Conservation (phyloP, 2,329 filamentous ascomycete genomes). For the Cercospora sp. region DNA sequence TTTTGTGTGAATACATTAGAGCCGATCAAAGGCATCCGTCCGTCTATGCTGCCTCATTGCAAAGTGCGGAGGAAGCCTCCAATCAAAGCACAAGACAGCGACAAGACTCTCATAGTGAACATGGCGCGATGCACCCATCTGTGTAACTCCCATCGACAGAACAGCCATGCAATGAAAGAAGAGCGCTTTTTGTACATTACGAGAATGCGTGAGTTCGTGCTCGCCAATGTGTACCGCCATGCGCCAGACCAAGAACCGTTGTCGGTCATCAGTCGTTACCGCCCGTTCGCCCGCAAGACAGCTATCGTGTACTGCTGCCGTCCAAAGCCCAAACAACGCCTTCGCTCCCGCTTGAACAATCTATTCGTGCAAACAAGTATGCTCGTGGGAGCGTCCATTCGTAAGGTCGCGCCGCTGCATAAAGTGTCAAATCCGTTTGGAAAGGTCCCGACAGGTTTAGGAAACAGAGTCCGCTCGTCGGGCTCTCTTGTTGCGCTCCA, state of each 20-base stretch:
- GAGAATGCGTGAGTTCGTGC: background rate
- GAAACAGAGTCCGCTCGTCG: constrained; percentile 26
- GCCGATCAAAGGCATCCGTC: background rate
- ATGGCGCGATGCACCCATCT: background rate
- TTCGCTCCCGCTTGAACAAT: background rate
- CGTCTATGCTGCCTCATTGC: background rate
- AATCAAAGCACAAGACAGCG: background rate
- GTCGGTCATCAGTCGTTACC: background rate
- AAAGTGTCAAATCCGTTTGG: background rate
- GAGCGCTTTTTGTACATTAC: background rate
- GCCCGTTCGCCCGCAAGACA: background rate
- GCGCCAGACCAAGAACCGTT: background rate
- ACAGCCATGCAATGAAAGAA: background rate
- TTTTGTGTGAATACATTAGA: background rate
- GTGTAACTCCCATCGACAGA: background rate
- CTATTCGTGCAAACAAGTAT: background rate
- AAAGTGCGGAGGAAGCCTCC: background rate
- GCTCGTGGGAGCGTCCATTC: background rate
- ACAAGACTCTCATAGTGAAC: background rate
- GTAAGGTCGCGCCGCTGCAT: background rate
- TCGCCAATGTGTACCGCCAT: background rate
- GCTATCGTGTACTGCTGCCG: background rate
- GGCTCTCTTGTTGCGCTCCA: constrained; percentile 47
- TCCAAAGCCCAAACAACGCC: background rate
- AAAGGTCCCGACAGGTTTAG: background rate